phyloP scores from a whole-genome alignment of 768 basidiomycete genomes.

The Leccinum disarticulatum region DNA sequence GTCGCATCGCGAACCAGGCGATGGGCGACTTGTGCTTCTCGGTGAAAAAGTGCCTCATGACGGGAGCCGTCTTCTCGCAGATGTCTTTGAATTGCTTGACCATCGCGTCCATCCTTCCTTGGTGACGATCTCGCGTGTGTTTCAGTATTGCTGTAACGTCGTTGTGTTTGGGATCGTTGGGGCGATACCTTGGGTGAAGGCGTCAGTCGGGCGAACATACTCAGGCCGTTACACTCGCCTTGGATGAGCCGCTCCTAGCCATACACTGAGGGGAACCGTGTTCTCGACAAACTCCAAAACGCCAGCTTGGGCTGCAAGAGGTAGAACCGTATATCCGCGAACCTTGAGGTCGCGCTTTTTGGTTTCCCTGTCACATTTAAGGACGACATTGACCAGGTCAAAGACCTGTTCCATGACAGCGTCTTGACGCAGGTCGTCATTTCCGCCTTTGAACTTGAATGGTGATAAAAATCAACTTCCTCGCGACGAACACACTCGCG shows the following conservation, averaged over 20 bases:
- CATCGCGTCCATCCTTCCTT: conserved; percentile 32
- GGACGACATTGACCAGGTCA: conserved; percentile 77
- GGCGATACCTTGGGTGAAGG: conserved; percentile 56
- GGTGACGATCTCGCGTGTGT: conserved; percentile 33
- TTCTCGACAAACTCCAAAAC: conserved; percentile 89
- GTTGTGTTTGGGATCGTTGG: conserved; percentile 45
- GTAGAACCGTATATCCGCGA: conserved; percentile 87
- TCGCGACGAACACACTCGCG: not conserved
- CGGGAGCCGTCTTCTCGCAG: conserved; percentile 63
- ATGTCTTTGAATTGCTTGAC: conserved; percentile 37
- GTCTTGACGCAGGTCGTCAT: conserved; percentile 86
- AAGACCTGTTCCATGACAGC: conserved; percentile 99
- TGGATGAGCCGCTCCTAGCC: conserved; percentile 64
- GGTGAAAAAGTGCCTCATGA: conserved; percentile 93
- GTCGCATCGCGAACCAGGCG: conserved; percentile 87
- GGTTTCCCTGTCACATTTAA: conserved; percentile 74
- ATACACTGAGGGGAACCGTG: conserved; percentile 61
- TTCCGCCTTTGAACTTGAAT: conserved; percentile 82
- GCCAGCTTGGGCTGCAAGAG: conserved; percentile 77
- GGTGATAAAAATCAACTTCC: not conserved
- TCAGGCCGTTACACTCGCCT: conserved; percentile 40
- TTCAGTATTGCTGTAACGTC: conserved; percentile 34
- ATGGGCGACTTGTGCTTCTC: conserved; percentile 86
- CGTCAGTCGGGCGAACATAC: not conserved
- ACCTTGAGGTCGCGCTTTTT: conserved; percentile 68